These are phyloP conservation scores for Kockovaella imperatae DNA, from an alignment of 768 basidiomycete genomes.

Conservation along the genomic window DNA sequence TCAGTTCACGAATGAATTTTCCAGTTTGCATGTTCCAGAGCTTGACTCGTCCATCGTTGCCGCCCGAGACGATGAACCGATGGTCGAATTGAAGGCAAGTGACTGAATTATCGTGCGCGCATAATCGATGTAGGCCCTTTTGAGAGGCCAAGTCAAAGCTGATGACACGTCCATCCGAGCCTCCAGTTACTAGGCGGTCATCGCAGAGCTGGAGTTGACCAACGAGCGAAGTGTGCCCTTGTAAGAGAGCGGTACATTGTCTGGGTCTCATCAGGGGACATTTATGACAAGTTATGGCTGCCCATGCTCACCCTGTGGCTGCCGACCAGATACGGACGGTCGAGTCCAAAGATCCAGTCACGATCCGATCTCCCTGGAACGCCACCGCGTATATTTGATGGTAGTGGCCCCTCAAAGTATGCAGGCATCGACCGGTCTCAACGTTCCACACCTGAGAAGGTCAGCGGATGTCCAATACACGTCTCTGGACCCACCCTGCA, in stretches of 20 bases:
- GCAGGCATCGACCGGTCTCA: conserved; percentile 79
- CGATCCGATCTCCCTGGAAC: conserved; percentile 73
- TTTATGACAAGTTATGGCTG: neutral
- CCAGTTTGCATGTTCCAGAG: conserved; percentile 53
- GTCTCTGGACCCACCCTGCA: conserved; percentile 57
- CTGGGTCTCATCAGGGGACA: conserved; percentile 46
- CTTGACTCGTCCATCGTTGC: conserved; percentile 71
- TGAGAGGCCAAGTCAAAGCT: conserved; percentile 52
- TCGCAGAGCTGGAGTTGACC: conserved; percentile 73
- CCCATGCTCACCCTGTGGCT: conserved; percentile 61
- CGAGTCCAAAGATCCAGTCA: conserved; percentile 86
- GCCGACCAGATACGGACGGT: conserved; percentile 87
- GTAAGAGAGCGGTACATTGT: conserved; percentile 70
- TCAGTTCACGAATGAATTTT: conserved; percentile 65
- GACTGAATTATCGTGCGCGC: conserved; percentile 79
- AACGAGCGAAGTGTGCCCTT: conserved; percentile 86
- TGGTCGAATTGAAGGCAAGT: conserved; percentile 81
- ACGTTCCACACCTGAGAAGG: conserved; percentile 69
- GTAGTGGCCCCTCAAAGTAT: conserved; percentile 71
- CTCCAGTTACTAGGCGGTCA: conserved; percentile 66
- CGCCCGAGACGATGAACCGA: conserved; percentile 63
- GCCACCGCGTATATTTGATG: conserved; percentile 87
- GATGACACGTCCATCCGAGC: conserved; percentile 79
- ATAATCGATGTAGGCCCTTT: conserved; percentile 51
- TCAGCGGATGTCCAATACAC: neutral